These are phyloP conservation scores for Kluyveromyces siamensis DNA, from an alignment of 805 yeast species.

Conservation along the genomic window DNA sequence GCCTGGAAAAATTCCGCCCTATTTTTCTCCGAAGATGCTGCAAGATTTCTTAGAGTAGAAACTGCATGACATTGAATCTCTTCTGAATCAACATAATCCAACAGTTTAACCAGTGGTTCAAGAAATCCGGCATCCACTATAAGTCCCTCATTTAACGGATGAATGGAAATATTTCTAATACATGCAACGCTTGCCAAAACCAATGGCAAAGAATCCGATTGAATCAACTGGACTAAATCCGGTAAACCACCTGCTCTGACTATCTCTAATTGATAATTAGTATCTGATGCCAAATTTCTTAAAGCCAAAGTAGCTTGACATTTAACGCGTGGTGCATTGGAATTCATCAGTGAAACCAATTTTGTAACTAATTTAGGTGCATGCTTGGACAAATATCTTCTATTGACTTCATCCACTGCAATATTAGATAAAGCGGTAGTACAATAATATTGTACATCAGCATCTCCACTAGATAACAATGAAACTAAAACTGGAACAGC, in stretches of 20 bases:
- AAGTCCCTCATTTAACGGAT: slow-evolving; percentile 90
- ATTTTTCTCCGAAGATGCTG: slow-evolving; percentile 90
- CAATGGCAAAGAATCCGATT: slow-evolving; percentile 83
- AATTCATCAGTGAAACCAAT: slow-evolving; percentile 84
- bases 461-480: slow-evolving; percentile 73
- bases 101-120: slow-evolving; percentile 76
- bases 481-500: slow-evolving; percentile 95
- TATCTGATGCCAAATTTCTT: slow-evolving; percentile 92
- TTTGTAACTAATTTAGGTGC: slow-evolving; percentile 89
- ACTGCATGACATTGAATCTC: slow-evolving; percentile 98
- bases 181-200: slow-evolving; percentile 97
- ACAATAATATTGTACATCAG: slow-evolving; percentile 97
- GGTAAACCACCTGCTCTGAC: slow-evolving; percentile 95
- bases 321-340: slow-evolving; percentile 88
- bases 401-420: slow-evolving; percentile 90
- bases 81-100: slow-evolving; percentile 80
- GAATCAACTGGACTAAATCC: slow-evolving; percentile 80
- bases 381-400: slow-evolving; percentile 80
- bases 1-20: slow-evolving; percentile 87
- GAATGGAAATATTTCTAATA: slow-evolving; percentile 92
- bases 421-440: slow-evolving; percentile 95
- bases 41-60: slow-evolving; percentile 88
- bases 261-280: slow-evolving; percentile 90
- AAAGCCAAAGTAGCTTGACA: slow-evolving; percentile 97
- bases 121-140: slow-evolving; percentile 96